Base-by-base conservation (phyloP, 1,139 yeast genomes). In the Pneumocystis canis region DNA sequence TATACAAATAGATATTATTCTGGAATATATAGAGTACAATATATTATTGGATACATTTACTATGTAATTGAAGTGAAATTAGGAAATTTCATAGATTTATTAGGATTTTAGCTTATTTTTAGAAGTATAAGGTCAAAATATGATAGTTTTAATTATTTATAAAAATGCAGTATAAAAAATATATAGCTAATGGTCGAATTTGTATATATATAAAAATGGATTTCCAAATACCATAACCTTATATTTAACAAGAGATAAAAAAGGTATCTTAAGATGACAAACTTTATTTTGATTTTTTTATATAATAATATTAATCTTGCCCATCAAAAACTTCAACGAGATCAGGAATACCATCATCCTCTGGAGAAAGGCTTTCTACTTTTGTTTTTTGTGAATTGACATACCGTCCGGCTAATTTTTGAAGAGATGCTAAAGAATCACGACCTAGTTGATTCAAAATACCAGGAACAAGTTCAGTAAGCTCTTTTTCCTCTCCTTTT, bases 361-460 rank as follows among this genome's bases (percentile, higher is more conserved):
- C 83, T 67, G 75, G 82, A 64, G 78, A 82, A 69, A 79, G 82
- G 69, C 76, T 78, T 66, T 76, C 79, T 67, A 76, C 79, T 67
- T 79, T 80, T 63, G 77, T 80, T 68, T 79, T 80, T 67, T 78
- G 78, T 68, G 76, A 77, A 67, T 73, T 78, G 68, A 82, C 82
- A 77, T 88, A 80, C 77, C 87, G 90, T 77, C 87, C 89, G 68
- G 97, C 96, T 77, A 92, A 82, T 79, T 87, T 83, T 75, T 89
- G 84, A 77, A 92, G 83, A 77, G 89, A 85, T 74, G 86, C 89
- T 76, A 89, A 84, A 78, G 94, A 88, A 78, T 92, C 97, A 71
- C 96, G 89, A 73, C 97, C 97, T 79, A 92, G 83, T 81, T 92
- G 96, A 71, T 96, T 92, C 75, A 92, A 84, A 77, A 92, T 89